These are phyloP conservation scores for Globisporangium yorkense DNA, from an alignment of 352 stramenopile species.

Conservation along the genomic window DNA sequence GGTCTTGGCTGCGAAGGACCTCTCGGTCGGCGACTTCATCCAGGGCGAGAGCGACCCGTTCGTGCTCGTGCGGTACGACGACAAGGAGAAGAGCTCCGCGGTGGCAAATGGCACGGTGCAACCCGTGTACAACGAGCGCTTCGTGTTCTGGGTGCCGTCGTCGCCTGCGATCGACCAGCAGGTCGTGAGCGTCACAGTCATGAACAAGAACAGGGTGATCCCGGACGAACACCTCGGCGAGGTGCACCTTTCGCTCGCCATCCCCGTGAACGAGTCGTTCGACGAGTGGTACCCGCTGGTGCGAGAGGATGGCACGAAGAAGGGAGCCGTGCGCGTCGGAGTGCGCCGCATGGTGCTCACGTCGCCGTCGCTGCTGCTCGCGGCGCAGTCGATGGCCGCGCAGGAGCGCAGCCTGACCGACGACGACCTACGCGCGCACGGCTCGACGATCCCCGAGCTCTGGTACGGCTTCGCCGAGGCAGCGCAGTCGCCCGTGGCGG, in stretches of 20 bases:
- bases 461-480: slow-evolving; percentile 51
- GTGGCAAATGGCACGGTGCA: slow-evolving; percentile 21
- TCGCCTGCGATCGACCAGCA: slow-evolving; percentile 36
- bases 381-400: slow-evolving; percentile 33
- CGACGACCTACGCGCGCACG: slow-evolving; percentile 32
- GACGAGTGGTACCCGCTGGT: slow-evolving; percentile 68
- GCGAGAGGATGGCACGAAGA: slow-evolving; percentile 47
- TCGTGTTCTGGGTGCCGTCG: slow-evolving; percentile 64
- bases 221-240: slow-evolving; percentile 54
- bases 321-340: slow-evolving; percentile 37
- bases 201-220: slow-evolving; percentile 33
- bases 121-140: slow-evolving; percentile 57
- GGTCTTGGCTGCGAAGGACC: slow-evolving; percentile 45
- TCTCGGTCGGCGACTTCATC: slow-evolving; percentile 32
- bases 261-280: slow-evolving; percentile 63
- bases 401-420: slow-evolving; percentile 40
- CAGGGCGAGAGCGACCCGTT: slow-evolving; percentile 36
- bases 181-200: slow-evolving; percentile 43
- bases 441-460: slow-evolving; percentile 46
- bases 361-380: slow-evolving; percentile 38
- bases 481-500: slow-evolving; percentile 15
- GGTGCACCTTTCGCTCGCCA: slow-evolving; percentile 57
- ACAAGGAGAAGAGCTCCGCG: slow-evolving; percentile 28
- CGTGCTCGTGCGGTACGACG: slow-evolving; percentile 34
- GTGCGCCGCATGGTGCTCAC: slow-evolving; percentile 56